A percentile compares a stretch with the other conserved stretches of the same genome.
Conservation (phyloP, 1,139 yeast genomes). For the Zhuliangozyma parablackwelliae region DNA sequence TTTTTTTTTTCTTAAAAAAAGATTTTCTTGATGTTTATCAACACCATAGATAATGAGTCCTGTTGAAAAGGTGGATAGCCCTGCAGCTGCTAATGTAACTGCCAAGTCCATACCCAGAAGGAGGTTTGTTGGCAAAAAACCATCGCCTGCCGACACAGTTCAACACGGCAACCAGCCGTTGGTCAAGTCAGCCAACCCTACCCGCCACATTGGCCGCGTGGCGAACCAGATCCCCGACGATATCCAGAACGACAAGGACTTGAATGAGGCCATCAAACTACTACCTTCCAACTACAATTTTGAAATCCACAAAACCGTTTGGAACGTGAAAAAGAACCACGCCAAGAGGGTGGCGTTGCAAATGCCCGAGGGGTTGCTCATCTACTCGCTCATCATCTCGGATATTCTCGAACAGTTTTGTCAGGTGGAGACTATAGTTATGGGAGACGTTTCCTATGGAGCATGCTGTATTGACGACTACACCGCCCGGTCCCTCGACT, state of each 20-base stretch:
- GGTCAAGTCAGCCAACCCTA: slow-evolving; percentile 13
- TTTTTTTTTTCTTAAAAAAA: too few species aligned
- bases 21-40: too few species aligned
- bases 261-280: slow-evolving; percentile 74
- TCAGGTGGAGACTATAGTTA: slow-evolving; percentile 78
- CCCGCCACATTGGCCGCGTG: slow-evolving; percentile 47
- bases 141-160: neutral
- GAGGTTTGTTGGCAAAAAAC: slow-evolving; percentile 32
- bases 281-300: slow-evolving; percentile 91
- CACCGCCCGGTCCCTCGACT: slow-evolving; percentile 87
- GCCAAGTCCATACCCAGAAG: slow-evolving; percentile 17
- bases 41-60: too few species aligned
- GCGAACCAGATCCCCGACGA: slow-evolving; percentile 90
- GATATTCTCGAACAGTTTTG: slow-evolving; percentile 94
- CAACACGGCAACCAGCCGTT: slow-evolving; percentile 13
- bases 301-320: slow-evolving; percentile 91
- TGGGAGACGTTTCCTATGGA: slow-evolving; percentile 99
- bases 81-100: too few species aligned
- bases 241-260: slow-evolving; percentile 69
- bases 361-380: slow-evolving; percentile 94
- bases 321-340: slow-evolving; percentile 74
- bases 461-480: slow-evolving; percentile 98
- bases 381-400: slow-evolving; percentile 79
- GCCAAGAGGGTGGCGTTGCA: slow-evolving; percentile 85
- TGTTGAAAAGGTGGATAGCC: too few species aligned